Evolutionary conservation across 306 rosid species (phyloP).

Genomic region (Trifolium dubium): DNA sequence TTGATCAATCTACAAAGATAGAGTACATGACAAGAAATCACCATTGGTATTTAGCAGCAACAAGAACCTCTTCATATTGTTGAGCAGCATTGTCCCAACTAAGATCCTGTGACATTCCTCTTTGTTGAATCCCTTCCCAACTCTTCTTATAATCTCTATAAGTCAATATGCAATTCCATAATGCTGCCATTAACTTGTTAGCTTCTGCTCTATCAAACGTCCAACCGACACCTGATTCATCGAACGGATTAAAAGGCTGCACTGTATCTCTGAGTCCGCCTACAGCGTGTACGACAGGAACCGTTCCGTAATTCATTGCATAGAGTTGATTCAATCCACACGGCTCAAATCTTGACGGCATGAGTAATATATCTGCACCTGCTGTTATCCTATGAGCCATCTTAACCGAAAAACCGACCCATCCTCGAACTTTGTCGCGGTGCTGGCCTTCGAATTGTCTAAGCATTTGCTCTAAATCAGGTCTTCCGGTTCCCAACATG

Average conservation of each 20-base stretch:
- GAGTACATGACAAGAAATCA: conserved; percentile 36
- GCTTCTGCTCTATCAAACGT: conserved; percentile 83
- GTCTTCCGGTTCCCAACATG: conserved; percentile 91
- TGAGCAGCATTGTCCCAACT: conserved; percentile 96
- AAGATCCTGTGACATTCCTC: conserved; percentile 89
- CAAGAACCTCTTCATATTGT: conserved; percentile 85
- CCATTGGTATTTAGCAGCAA: conserved; percentile 93
- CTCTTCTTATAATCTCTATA: conserved; percentile 76
- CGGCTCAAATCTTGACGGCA: conserved; percentile 98
- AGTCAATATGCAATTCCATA: conserved; percentile 78
- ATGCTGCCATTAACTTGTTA: conserved; percentile 63
- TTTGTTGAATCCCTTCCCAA: conserved; percentile 93
- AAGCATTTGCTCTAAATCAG: conserved; percentile 84
- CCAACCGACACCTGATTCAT: conserved; percentile 89
- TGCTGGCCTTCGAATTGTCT: conserved; percentile 57
- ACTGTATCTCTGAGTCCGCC: conserved; percentile 94
- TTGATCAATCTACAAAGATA: background rate
- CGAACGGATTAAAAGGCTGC: conserved; percentile 71
- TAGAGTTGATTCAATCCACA: conserved; percentile 96
- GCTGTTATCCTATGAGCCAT: conserved; percentile 94
- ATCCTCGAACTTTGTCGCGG: conserved; percentile 65
- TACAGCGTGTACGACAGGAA: conserved; percentile 94
- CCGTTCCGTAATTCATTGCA: conserved; percentile 90
- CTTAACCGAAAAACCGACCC: conserved; percentile 94
- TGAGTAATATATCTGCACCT: conserved; percentile 81